These are phyloP conservation scores for Juglanconis juglandina DNA, from an alignment of 2,329 filamentous ascomycete genomes.

Conservation along the genomic window DNA sequence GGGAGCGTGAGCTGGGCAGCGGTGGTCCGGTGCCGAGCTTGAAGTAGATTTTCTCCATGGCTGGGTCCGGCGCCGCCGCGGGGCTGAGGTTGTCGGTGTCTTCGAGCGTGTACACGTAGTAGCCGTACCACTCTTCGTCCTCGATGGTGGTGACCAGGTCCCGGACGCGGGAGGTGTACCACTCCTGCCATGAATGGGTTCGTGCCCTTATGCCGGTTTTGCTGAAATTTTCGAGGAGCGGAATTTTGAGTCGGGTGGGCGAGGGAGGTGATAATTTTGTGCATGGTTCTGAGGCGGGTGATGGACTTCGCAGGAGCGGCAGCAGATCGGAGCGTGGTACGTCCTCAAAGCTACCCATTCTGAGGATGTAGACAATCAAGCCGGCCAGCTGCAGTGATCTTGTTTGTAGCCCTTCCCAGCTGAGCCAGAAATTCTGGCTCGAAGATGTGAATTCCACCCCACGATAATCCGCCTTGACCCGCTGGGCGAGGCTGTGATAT, in stretches of 20 bases:
- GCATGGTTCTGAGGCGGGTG: not conserved
- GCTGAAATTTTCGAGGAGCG: constrained; percentile 13
- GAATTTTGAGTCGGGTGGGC: not conserved
- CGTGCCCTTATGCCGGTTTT: constrained; percentile 1
- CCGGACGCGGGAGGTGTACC: constrained; percentile 14
- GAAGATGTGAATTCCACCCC: constrained; percentile 12
- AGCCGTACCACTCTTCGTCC: constrained; percentile 19
- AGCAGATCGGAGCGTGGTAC: constrained; percentile 17
- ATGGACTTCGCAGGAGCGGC: constrained; percentile 6
- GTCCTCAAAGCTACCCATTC: constrained; percentile 12
- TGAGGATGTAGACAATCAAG: constrained; percentile 15
- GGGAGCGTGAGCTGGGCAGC: not conserved
- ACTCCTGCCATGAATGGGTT: constrained; percentile 16
- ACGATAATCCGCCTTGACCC: constrained; percentile 15
- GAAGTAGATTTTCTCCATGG: constrained; percentile 20
- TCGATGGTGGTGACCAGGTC: constrained; percentile 17
- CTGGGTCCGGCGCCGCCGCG: constrained; percentile 13
- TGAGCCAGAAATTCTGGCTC: constrained; percentile 17
- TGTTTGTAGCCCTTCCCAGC: constrained; percentile 19
- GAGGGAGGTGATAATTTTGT: not conserved
- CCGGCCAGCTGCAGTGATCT: constrained; percentile 17
- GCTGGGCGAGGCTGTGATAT: constrained; percentile 11
- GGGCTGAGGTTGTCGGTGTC: constrained; percentile 8
- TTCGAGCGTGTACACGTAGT: constrained; percentile 17
- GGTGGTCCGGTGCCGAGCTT: not conserved